Conservation (phyloP, 768 basidiomycete species). For the Amanita subjunquillea region DNA sequence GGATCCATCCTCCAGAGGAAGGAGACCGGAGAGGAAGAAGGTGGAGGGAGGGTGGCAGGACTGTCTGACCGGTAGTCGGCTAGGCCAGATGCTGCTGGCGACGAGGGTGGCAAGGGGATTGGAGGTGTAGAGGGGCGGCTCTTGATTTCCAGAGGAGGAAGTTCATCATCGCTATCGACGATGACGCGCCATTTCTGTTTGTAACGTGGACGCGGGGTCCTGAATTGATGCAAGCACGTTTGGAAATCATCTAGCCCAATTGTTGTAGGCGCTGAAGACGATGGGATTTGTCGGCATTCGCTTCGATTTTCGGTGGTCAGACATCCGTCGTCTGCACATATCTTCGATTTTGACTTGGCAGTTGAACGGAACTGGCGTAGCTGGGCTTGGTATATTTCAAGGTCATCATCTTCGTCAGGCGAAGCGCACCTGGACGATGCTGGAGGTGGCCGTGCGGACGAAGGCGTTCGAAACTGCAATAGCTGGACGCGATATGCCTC, state of each 20-base stretch:
- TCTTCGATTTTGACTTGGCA: background rate
- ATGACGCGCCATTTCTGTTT: background rate
- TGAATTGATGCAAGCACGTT: too few species aligned
- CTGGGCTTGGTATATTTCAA: background rate
- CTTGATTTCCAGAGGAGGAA: background rate
- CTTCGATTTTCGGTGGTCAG: background rate
- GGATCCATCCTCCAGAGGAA: slow-evolving; percentile 11
- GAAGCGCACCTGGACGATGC: background rate
- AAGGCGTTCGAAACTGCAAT: background rate
- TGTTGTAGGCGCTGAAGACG: too few species aligned
- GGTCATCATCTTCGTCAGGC: background rate
- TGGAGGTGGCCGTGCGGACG: background rate
- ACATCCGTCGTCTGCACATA: background rate
- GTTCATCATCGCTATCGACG: background rate
- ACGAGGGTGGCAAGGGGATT: background rate
- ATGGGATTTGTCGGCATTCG: too few species aligned
- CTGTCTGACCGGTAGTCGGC: background rate
- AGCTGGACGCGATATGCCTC: slow-evolving; percentile 6
- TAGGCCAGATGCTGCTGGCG: background rate
- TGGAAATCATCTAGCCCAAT: too few species aligned
- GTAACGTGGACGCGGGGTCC: background rate
- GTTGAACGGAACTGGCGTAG: background rate
- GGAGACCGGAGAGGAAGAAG: background rate
- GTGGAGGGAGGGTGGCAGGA: background rate
- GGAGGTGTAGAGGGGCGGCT: too few species aligned